A percentile compares a stretch with the other conserved stretches of the same genome.
Conservation (phyloP, 345 rosid species). For the Arabis hirsuta region DNA sequence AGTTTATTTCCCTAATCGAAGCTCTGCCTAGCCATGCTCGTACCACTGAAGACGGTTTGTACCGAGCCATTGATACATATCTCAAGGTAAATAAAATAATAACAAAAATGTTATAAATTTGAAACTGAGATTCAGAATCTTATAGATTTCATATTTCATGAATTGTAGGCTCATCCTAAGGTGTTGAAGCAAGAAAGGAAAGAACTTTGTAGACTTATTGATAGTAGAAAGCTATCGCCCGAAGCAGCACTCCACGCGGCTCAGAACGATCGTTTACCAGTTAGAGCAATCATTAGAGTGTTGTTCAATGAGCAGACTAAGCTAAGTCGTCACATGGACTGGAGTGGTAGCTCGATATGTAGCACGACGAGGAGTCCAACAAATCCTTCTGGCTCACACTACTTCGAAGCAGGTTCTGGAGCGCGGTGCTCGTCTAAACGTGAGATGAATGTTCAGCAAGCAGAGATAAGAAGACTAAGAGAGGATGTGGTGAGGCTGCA, state of each 20-base stretch:
- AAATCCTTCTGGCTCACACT: constrained; percentile 40
- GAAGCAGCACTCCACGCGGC: constrained; percentile 90
- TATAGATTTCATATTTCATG: background rate
- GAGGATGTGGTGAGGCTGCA: constrained; percentile 77
- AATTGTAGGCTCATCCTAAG: constrained; percentile 68
- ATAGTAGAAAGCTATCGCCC: constrained; percentile 70
- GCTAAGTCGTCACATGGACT: constrained; percentile 59
- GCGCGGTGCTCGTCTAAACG: constrained; percentile 75
- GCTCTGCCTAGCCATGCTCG: constrained; percentile 79
- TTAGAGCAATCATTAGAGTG: constrained; percentile 78
- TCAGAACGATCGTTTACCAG: constrained; percentile 85
- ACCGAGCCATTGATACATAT: constrained; percentile 89
- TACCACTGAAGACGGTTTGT: constrained; percentile 71
- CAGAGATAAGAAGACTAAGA: constrained; percentile 65
- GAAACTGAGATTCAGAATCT: background rate
- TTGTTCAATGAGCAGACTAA: constrained; percentile 79
- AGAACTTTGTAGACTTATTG: constrained; percentile 68
- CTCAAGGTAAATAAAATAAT: constrained; percentile 58
- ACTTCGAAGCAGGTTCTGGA: constrained; percentile 43
- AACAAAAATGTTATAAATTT: background rate
- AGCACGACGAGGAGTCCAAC: constrained; percentile 63
- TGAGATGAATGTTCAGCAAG: constrained; percentile 58
- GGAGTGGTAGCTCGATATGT: constrained; percentile 71
- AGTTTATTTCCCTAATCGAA: constrained; percentile 61
- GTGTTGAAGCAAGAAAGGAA: constrained; percentile 85